Evolutionary conservation across 1,284 basidiomycete genomes (phyloP).

Genomic region (Ustilago esculenta): DNA sequence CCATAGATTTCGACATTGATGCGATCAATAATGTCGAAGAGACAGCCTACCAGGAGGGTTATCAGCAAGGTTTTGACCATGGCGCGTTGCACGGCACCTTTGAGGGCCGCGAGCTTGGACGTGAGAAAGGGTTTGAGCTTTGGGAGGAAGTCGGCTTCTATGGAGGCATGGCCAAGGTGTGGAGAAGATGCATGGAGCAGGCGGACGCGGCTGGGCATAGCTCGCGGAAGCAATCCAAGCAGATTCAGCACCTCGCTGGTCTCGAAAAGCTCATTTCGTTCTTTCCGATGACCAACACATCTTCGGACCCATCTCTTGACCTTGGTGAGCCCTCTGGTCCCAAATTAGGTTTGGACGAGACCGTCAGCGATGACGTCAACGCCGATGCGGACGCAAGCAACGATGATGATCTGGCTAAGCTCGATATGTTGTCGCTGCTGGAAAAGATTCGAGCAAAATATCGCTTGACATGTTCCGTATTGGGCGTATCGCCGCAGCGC

Average conservation of each 20-base stretch:
- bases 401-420: slow-evolving; percentile 53
- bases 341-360: slow-evolving; percentile 9
- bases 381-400: slow-evolving; percentile 8
- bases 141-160: slow-evolving; percentile 97
- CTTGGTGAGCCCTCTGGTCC: slow-evolving; percentile 6
- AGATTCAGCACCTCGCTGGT: slow-evolving; percentile 73
- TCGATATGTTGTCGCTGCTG: slow-evolving; percentile 80
- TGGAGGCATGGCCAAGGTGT: slow-evolving; percentile 81
- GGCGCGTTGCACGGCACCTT: slow-evolving; percentile 88
- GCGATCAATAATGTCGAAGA: slow-evolving; percentile 57
- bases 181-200: slow-evolving; percentile 68
- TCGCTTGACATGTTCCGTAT: slow-evolving; percentile 81
- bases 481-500: slow-evolving; percentile 76
- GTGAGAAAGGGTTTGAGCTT: slow-evolving; percentile 90
- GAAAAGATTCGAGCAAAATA: slow-evolving; percentile 88
- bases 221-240: slow-evolving; percentile 69
- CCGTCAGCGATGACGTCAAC: slow-evolving; percentile 11
- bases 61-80: slow-evolving; percentile 80
- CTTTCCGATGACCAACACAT: slow-evolving; percentile 73
- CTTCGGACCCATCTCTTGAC: slow-evolving; percentile 66
- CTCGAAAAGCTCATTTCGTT: slow-evolving; percentile 75
- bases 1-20: slow-evolving; percentile 49
- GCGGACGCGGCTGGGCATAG: slow-evolving; percentile 27
- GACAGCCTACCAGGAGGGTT: slow-evolving; percentile 79
- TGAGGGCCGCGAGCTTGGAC: slow-evolving; percentile 88